Conservation (phyloP, 2,329 filamentous ascomycete species). For the Davidsoniella virescens region DNA sequence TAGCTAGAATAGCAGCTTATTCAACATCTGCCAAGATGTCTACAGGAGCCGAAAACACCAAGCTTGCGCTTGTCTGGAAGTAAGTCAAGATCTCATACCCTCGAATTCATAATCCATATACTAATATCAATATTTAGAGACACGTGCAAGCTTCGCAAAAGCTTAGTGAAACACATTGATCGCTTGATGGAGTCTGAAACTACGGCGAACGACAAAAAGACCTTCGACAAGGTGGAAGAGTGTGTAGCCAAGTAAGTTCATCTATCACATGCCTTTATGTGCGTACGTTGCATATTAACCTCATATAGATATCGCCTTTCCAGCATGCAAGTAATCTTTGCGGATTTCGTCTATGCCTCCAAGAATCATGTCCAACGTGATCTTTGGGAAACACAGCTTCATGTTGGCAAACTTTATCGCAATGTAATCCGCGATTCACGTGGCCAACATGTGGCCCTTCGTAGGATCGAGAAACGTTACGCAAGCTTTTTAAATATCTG, state of each 20-base stretch:
- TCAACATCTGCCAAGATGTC: conserved; percentile 5
- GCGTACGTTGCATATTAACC: conserved; percentile 1
- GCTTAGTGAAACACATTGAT: conserved; percentile 27
- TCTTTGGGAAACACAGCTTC: conserved; percentile 66
- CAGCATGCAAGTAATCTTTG: conserved; percentile 56
- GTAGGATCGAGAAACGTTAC: conserved; percentile 71
- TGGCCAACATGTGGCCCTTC: conserved; percentile 35
- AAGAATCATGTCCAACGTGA: conserved; percentile 48
- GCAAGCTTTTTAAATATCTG: conserved; percentile 72
- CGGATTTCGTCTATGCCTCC: conserved; percentile 51
- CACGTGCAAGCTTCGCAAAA: conserved; percentile 28
- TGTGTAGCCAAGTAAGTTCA: conserved; percentile 26
- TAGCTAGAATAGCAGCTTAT: neutral
- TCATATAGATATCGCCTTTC: conserved; percentile 35
- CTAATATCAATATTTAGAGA: conserved; percentile 19
- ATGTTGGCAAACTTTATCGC: conserved; percentile 58
- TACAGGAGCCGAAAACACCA: conserved; percentile 9
- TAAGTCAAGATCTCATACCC: conserved; percentile 2
- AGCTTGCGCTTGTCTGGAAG: conserved; percentile 14
- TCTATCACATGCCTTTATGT: neutral
- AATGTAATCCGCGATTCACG: conserved; percentile 13
- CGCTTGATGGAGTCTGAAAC: conserved; percentile 23
- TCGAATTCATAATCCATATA: neutral
- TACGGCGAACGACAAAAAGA: conserved; percentile 24
- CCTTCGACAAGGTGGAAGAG: conserved; percentile 29